A percentile compares a stretch with the other conserved stretches of the same genome.
phyloP scores from a whole-genome alignment of 225 moss, liverwort and hornwort genomes.

The Pseudoscleropodium purum region DNA sequence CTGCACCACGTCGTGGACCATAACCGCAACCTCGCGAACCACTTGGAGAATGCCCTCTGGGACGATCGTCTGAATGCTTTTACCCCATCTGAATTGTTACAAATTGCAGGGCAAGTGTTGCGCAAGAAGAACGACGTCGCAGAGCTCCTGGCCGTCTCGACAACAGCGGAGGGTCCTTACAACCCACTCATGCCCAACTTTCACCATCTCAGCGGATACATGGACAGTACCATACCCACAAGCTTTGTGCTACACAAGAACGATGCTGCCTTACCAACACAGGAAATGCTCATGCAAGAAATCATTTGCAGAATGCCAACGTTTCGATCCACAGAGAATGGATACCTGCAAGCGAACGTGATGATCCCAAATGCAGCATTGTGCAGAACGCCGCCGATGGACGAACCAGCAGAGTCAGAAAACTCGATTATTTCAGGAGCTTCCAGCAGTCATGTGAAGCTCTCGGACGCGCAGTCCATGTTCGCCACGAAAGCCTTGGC shows the following conservation, averaged over 20 bases:
- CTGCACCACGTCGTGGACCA: slow-evolving; percentile 21
- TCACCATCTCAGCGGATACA: not conserved
- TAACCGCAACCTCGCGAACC: slow-evolving; percentile 24
- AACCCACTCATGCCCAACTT: not conserved
- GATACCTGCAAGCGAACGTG: not conserved
- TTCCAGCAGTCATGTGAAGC: not conserved
- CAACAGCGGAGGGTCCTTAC: not conserved
- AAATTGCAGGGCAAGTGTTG: slow-evolving; percentile 17
- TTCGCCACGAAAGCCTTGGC: not conserved
- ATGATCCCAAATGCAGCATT: not conserved
- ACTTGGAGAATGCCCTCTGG: slow-evolving; percentile 24
- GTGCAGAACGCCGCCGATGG: not conserved
- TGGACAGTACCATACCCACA: not conserved
- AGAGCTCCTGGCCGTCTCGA: not conserved
- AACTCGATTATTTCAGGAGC: slow-evolving; percentile 11
- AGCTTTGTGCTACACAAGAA: not conserved
- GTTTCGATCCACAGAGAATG: not conserved
- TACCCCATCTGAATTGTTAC: slow-evolving; percentile 8
- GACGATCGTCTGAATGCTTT: slow-evolving; percentile 29
- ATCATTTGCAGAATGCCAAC: not conserved
- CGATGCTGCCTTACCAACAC: not conserved
- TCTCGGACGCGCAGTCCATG: not conserved
- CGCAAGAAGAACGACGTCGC: slow-evolving; percentile 17
- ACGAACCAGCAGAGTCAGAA: slow-evolving; percentile 16
- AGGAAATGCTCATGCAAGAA: slow-evolving; percentile 5